phyloP scores from a whole-genome alignment of 2,329 filamentous ascomycete species.

The Mariannaea elegans region DNA sequence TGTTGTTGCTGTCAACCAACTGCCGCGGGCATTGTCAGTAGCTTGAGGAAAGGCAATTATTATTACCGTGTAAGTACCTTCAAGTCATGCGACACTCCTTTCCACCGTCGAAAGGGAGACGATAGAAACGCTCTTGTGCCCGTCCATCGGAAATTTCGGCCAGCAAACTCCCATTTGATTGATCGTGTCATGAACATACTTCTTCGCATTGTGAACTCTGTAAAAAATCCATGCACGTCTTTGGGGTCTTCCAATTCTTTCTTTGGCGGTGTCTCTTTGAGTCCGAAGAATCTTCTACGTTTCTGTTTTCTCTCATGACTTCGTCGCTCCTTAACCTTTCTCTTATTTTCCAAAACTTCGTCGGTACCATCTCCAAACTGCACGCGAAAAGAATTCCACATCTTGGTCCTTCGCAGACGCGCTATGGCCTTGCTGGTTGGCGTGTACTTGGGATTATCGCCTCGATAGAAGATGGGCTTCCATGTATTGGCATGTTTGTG shows the following conservation, averaged over 20 bases:
- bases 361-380: constrained; percentile 26
- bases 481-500: constrained; percentile 26
- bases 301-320: constrained; percentile 1
- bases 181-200: constrained; percentile 6
- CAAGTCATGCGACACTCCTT: constrained; percentile 19
- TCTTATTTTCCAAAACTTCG: constrained; percentile 23
- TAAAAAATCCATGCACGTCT: constrained; percentile 12
- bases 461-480: constrained; percentile 28
- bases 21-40: not conserved
- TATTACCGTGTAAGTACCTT: no score
- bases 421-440: constrained; percentile 14
- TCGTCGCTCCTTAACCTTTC: constrained; percentile 7
- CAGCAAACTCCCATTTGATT: constrained; percentile 20
- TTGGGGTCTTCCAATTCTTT: constrained; percentile 9
- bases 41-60: not conserved
- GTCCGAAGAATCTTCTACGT: constrained; percentile 13
- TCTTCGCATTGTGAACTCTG: constrained; percentile 3
- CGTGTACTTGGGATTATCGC: constrained; percentile 31
- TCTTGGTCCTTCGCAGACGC: constrained; percentile 12
- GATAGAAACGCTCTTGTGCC: constrained; percentile 17
- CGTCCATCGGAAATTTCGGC: constrained; percentile 17
- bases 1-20: not conserved
- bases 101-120: not conserved
- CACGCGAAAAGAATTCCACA: constrained; percentile 30
- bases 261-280: constrained; percentile 8